Conservation (phyloP, 352 stramenopile species). For the Blastocystis sp. region DNA sequence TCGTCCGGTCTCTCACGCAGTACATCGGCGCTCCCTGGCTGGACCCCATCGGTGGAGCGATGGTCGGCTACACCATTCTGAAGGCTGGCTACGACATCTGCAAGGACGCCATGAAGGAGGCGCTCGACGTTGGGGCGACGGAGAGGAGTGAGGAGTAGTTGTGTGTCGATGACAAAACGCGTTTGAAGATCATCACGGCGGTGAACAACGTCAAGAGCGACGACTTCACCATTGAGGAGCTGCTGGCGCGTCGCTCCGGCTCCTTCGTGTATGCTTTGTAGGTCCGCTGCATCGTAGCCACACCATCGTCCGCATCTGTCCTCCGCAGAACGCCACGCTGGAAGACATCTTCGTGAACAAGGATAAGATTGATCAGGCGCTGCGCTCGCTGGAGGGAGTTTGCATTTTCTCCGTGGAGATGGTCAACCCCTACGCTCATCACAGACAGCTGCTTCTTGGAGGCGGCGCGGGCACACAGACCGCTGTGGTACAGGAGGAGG, state of each 20-base stretch:
- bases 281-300: neutral
- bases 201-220: constrained; percentile 43
- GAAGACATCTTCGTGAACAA: constrained; percentile 36
- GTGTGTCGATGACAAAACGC: constrained; percentile 16
- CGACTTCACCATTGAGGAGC: constrained; percentile 27
- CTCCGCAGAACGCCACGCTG: constrained; percentile 16
- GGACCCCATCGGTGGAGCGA: constrained; percentile 19
- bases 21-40: constrained; percentile 24
- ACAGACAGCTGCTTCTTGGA: constrained; percentile 5
- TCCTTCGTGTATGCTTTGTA: neutral
- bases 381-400: constrained; percentile 16
- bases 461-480: neutral
- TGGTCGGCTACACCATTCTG: constrained; percentile 47
- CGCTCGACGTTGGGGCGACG: neutral
- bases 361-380: constrained; percentile 25
- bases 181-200: constrained; percentile 35
- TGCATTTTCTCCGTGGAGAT: constrained; percentile 44
- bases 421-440: constrained; percentile 27
- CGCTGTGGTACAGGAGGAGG: neutral
- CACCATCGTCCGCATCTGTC: constrained; percentile 24
- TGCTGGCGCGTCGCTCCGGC: constrained; percentile 2
- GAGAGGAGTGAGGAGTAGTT: neutral
- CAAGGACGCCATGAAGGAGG: neutral
- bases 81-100: constrained; percentile 43
- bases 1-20: neutral